Base-by-base conservation (phyloP, 345 rosid species). In the Schrenkiella parvula region DNA sequence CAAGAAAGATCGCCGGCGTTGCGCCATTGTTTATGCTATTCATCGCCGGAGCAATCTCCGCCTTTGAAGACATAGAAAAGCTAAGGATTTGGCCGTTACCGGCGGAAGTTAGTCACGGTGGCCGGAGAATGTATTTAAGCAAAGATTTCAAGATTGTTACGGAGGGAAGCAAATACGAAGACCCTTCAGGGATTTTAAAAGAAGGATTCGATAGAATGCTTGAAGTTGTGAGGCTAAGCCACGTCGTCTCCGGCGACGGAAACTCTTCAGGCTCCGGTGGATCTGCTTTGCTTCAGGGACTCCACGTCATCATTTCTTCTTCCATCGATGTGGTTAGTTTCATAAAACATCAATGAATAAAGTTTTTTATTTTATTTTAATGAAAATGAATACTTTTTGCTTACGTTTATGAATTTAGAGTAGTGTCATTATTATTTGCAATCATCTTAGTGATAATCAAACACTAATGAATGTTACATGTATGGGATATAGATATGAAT, bases 81-180 rank as follows among this genome's bases (percentile, higher is more conserved):
- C 54, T 84, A 42, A 83, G 80, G 41, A 78, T 84, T 58, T 84
- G 91, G 91, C 91, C 91, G 22, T 71, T 84, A 71, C 91, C 88
- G 47, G 73, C 31, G 42, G 76, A 72, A 25, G 83, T 78, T 11
- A 80, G 72, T 51, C 68, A 29, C 41, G 96, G 96, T 4, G 73
- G 70, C 22, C 67, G 62, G 19, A 74, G 35, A 26, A 52, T 87
- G 51, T 63, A 29, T 75, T 0, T 89, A 64, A 47, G 75, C 37
- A 60, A 52, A 11, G 77, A 76, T 66, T 87, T 89, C 66, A 28
- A 57, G 62, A 73, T 89, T 11, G 32, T 53, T 1, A 79, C 79
- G 2, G 65, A 76, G 2, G 80, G 80, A 4, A 68, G 72, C 67
- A 73, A 74, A 50, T 80, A 79, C 37, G 34, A 0, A 12, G 90